Base-by-base conservation (phyloP, 192 early-diverging fungal species). In the Coemansia sp. region DNA sequence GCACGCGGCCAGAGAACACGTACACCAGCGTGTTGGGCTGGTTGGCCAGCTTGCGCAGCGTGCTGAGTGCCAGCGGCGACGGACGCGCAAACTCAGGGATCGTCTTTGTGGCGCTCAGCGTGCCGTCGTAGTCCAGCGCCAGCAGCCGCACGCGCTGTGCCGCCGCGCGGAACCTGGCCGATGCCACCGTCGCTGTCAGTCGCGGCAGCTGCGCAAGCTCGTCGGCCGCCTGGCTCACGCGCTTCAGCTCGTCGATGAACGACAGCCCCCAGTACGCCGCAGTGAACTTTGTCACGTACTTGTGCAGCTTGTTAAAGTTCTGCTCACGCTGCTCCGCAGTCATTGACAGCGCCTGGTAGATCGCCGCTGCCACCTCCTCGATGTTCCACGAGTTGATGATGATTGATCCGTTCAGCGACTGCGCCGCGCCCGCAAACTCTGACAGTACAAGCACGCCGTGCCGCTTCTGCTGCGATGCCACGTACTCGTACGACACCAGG, bases 361-460 rank as follows among this genome's bases (percentile, higher is more conserved):
- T 90, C 5, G 92, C 96, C 41, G 90, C 87, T 2, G 97, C 86
- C 11, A 99, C 85, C 62, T 98, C 97, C 64, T 95, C 96, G 0
- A 93, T 99, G 81, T 97, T 98, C 98, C 98, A 99, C 35, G 98
- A 96, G 82, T 99, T 99, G 65, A 99, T 93, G 75, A 99, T 95
- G 33, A 99, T 88, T 2, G 98, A 93, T 15, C 95, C 97, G 78
- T 98, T 96, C 45, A 99, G 84, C 36, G 93, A 96, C 85, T 99
- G 98, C 8, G 97, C 98, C 18, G 97, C 97, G 37, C 98, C 98
- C 9, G 97, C 95, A 88, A 99, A 99, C 78, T 99, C 98, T 35
- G 90, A 92, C 34, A 99, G 87, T 51, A 99, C 92, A 71, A 99
- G 85, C 8, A 97, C 97, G 74, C 98, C 98, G 79, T 99, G 95